Evolutionary conservation across 805 yeast species (phyloP), one percentile per base, ranked within the genome.

Genomic region (Wickerhamomyces bisporus): DNA sequence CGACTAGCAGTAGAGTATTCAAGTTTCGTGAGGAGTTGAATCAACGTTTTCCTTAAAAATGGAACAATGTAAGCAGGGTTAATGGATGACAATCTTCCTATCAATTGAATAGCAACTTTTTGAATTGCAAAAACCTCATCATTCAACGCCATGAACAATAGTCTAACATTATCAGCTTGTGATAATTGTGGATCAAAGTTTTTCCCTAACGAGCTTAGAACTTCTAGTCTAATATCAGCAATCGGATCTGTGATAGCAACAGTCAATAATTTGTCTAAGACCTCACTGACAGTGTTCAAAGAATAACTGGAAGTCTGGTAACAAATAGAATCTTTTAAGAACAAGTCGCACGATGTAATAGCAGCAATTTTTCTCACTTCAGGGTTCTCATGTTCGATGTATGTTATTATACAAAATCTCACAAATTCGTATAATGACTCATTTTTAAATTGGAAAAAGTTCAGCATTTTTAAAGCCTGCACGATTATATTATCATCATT

Each of bases 1-100:
- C 83, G 62, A 25, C 87, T 73, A 32, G 79, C 75, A 10, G 82
- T 79, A 2, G 95, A 84, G 57, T 81, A 88, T 51, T 88, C 95
- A 35, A 93, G 65, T 42, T 86, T 85, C 0, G 96, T 87, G 32
- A 94, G 60, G 12, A 89, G 68, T 57, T 91, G 97, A 31, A 93
- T 77, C 44, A 94, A 62, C 0, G 91, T 78, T 56, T 87, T 91
- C 49, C 98, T 72, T 38, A 93, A 67, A 0, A 95, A 86, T 0
- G 99, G 98, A 27, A 91, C 88, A 45, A 93, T 86, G 59, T 87
- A 91, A 0, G 98, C 97, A 0, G 99, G 98, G 52, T 93, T 93
- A 29, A 87, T 81, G 2, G 77, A 63, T 0, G 96, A 82, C 14
- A 93, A 62, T 39, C 97, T 71, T 3, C 98, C 98, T 41, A 93